Evolutionary conservation across 192 early-diverging fungal species (phyloP), one percentile per base, ranked within the genome.

Genomic region (Backusella psychrophila): DNA sequence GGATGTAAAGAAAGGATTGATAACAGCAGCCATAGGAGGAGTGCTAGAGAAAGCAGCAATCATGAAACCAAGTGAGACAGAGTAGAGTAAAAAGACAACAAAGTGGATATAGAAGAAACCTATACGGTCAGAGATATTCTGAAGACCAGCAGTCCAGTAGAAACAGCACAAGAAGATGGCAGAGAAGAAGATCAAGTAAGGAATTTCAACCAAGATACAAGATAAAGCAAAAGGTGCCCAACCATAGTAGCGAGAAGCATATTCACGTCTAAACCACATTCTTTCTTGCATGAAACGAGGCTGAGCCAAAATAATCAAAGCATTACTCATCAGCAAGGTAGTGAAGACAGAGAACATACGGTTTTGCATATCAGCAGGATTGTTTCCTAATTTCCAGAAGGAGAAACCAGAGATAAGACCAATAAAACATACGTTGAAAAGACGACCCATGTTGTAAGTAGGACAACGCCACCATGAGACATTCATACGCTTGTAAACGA

Each of bases 391-490:
- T 56, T 90, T 87, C 82, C 84, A 90, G 82, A 90, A 94, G 9
- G 90, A 82, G 82, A 94, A 88, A 44, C 91, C 90, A 77, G 90
- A 84, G n/a, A 91, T 76, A 15, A 94, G 77, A 44, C 85, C 90
- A 66, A 80, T 77, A 34, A 90, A 74, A 52, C 88, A 75, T 36
- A 89, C 87, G 42, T 88, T 83, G 29, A 85, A 82, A 23, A 88
- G 46, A 67, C 88, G 85, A n/a, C 89, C 91, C 77, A 92, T 76
- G 79, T 92, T 93, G 81, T 94, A 94, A 38, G 87, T 83, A 52
- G 88, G 82, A 74, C 87, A 87, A 65, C 93, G 88, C 89, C 89
- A 94, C 85, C 89, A 94, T 49, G 86, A 82, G 4, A 84, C 23
- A 53, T 92, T 86, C 90, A 91, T 94, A 69, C 91, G 87, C 44